phyloP scores from a whole-genome alignment of 805 yeast genomes.

The Jamesozyma hellenica region DNA sequence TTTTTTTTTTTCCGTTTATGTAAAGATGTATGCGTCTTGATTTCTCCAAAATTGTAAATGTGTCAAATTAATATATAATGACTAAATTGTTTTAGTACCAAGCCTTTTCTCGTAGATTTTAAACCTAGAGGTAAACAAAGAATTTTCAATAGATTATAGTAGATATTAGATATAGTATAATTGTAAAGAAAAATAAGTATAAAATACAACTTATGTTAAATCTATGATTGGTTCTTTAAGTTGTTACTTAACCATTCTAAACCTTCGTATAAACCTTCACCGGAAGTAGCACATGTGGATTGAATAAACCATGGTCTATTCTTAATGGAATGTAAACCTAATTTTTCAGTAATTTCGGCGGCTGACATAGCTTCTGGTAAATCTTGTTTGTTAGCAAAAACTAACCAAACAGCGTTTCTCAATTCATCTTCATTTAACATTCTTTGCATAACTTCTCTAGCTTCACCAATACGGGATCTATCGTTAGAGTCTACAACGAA shows the following conservation, averaged over 20 bases:
- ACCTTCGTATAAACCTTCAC: constrained; percentile 97
- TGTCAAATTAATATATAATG: too few relatives aligned
- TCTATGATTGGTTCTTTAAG: constrained; percentile 57
- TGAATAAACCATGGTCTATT: constrained; percentile 99
- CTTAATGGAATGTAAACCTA: constrained; percentile 93
- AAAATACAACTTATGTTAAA: background rate
- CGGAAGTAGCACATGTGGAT: constrained; percentile 98
- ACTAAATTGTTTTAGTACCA: too few relatives aligned
- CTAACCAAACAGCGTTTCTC: constrained; percentile 89
- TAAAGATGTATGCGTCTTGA: too few relatives aligned
- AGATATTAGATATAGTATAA: background rate
- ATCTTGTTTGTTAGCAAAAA: constrained; percentile 97
- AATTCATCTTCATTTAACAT: constrained; percentile 98
- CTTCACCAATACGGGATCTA: constrained; percentile 95
- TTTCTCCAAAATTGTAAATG: too few relatives aligned
- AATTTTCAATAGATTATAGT: background rate
- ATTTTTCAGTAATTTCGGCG: constrained; percentile 94
- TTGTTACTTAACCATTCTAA: constrained; percentile 92
- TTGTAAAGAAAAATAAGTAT: background rate
- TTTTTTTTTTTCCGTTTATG: too few relatives aligned
- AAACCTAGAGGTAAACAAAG: too few relatives aligned
- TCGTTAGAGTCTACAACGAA: constrained; percentile 97
- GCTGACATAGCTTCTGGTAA: constrained; percentile 98
- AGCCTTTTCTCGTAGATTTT: too few relatives aligned
- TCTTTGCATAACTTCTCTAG: constrained; percentile 96